Base-by-base conservation (phyloP, 495 filamentous ascomycete species). In the Lasiosphaeriaceae sp. region DNA sequence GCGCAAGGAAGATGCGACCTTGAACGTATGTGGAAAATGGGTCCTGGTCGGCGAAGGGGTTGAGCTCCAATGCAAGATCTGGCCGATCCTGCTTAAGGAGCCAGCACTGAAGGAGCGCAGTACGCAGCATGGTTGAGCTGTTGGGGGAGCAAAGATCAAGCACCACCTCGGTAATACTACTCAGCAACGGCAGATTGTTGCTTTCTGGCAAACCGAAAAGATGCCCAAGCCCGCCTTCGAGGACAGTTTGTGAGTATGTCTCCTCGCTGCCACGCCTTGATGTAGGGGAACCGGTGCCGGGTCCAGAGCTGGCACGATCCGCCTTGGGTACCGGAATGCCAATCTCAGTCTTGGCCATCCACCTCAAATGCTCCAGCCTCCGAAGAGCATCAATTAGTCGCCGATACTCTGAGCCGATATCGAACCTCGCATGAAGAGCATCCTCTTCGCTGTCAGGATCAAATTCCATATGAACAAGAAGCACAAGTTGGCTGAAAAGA, bases 11-110 rank as follows among this genome's bases (percentile, higher is more conserved):
- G 45, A 94, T 77, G 34, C 95, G 87, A 12, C 89, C 93, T 68
- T 90, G 90, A 14, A 96, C 77, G 69, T 99, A 99, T 1, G 82
- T 86, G 5, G 89, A 83, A 83, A 94, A 97, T 26, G 80, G 68
- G 22, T 79, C 77, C 70, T 65, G 83, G 65, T 72, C 85, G 74
- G 72, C 71, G 67, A 90, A 94, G 8, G 81, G 83, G 50, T 79
- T 76, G 61, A 96, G 90, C 63, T 94, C 88, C 54, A 82, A 75
- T 11, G 90, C 90, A 3, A 92, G 77, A 60, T 90, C 86, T 14
- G 86, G 75, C 63, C 90, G 80, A 47, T 83, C 80, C 56, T 84
- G 81, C 54, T 83, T 85, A 24, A 92, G 78, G 3, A 92, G 75
- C 60, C 84, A 81, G 66, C 86, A 90, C 67, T 90, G 87, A 21